These are phyloP conservation scores for Nymphaea colorata DNA, from an alignment of 164 flowering plant species.

Conservation along the genomic window DNA sequence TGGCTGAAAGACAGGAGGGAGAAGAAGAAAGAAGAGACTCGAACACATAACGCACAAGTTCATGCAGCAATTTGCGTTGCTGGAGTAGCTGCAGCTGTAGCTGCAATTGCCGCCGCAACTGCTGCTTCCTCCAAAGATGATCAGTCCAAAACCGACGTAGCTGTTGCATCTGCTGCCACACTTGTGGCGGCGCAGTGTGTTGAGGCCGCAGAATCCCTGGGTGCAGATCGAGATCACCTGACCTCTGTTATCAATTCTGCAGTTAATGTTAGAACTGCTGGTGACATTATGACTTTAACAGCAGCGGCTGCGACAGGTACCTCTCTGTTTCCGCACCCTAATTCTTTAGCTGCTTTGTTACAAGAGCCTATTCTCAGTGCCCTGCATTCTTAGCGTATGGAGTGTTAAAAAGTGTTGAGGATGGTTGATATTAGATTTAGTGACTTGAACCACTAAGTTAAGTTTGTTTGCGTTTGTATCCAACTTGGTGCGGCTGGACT, in stretches of 20 bases:
- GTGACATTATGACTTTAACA: constrained; percentile 85
- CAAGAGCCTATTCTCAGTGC: neutral
- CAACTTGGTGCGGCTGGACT: neutral
- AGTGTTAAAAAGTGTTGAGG: neutral
- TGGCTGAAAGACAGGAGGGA: constrained; percentile 93
- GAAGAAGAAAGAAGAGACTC: constrained; percentile 85
- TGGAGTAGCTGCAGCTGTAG: constrained; percentile 86
- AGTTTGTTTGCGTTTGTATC: neutral
- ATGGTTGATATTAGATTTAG: neutral
- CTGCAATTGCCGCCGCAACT: constrained; percentile 90
- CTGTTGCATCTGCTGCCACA: constrained; percentile 92
- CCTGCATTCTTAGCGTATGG: neutral
- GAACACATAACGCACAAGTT: constrained; percentile 87
- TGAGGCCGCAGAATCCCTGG: constrained; percentile 93
- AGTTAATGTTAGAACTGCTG: constrained; percentile 81
- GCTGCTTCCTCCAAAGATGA: constrained; percentile 62
- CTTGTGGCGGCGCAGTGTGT: constrained; percentile 94
- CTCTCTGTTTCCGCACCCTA: neutral
- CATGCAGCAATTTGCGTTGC: constrained; percentile 95
- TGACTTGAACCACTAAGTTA: neutral
- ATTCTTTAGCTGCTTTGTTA: neutral
- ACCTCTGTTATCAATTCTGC: constrained; percentile 81
- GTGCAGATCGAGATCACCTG: constrained; percentile 86
- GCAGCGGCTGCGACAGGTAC: constrained; percentile 96
- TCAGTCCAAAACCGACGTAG: constrained; percentile 83